These are phyloP conservation scores for Anastatica hierochuntica DNA, from an alignment of 345 rosid genomes.

Conservation along the genomic window DNA sequence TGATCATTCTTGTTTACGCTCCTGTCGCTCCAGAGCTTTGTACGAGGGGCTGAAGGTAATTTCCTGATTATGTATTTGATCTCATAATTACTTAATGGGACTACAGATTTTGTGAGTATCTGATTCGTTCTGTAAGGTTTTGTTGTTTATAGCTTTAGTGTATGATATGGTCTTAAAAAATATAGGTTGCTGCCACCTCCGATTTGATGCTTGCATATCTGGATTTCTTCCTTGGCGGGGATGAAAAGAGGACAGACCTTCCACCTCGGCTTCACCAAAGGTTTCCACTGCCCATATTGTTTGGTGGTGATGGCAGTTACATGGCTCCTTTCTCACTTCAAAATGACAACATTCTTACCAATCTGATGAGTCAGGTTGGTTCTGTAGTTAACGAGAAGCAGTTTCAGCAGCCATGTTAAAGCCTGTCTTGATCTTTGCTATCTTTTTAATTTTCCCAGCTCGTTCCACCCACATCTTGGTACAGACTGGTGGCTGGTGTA, in stretches of 20 bases:
- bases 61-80: conserved; percentile 10
- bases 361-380: conserved; percentile 84
- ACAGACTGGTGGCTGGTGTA: conserved; percentile 92
- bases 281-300: conserved; percentile 66
- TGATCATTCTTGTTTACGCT: conserved; percentile 95
- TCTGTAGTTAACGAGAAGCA: conserved; percentile 5
- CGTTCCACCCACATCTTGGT: conserved; percentile 85
- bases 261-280: conserved; percentile 76
- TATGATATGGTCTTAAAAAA: too few relatives aligned
- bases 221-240: conserved; percentile 99
- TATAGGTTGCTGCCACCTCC: conserved; percentile 87
- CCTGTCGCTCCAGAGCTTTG: conserved; percentile 97
- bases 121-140: neutral
- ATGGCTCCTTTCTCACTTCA: conserved; percentile 94
- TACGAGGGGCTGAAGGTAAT: conserved; percentile 98
- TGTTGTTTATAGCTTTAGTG: too few relatives aligned
- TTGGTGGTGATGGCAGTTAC: conserved; percentile 98
- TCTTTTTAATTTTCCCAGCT: conserved; percentile 38
- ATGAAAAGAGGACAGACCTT: conserved; percentile 87
- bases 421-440: conserved; percentile 11
- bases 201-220: conserved; percentile 92
- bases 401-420: conserved; percentile 8
- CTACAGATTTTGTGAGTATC: conserved; percentile 3
- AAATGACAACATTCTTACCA: conserved; percentile 82
- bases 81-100: neutral